These are phyloP conservation scores for Pachyrhizus erosus DNA, from an alignment of 306 rosid genomes.

Conservation along the genomic window DNA sequence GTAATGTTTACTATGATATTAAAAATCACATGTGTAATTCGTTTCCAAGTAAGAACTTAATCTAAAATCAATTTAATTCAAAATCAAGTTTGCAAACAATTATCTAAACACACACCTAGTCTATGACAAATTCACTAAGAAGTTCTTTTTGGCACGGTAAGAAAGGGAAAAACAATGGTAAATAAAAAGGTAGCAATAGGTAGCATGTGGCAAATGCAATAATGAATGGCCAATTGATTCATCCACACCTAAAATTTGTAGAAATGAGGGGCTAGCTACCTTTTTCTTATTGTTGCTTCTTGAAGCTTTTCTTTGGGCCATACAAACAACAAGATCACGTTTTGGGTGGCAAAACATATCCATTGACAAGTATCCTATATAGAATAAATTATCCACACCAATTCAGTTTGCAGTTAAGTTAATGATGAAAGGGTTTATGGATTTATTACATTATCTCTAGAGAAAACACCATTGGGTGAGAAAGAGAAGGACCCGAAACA, in stretches of 20 bases:
- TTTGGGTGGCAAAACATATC: not conserved
- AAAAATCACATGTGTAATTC: no score
- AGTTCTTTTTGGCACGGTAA: not conserved
- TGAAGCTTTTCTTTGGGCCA: slow-evolving; percentile 29
- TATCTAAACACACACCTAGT: no score
- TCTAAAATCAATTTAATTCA: no score
- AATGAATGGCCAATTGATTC: not conserved
- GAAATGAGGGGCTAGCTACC: not conserved
- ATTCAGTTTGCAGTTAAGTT: not conserved
- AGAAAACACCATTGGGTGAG: slow-evolving; percentile 9
- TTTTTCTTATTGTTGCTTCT: not conserved
- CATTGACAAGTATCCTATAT: slow-evolving; percentile 13
- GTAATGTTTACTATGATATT: no score
- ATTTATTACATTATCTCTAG: slow-evolving; percentile 1
- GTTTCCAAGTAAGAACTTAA: no score
- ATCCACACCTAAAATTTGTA: not conserved
- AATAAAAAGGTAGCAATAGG: not conserved
- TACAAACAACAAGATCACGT: slow-evolving; percentile 5
- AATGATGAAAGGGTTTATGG: not conserved
- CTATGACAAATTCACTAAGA: not conserved
- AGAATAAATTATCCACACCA: not conserved
- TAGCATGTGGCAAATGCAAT: not conserved
- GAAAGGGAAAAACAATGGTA: not conserved
- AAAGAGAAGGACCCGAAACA: not conserved
- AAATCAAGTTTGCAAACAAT: no score